Evolutionary conservation across 179 eudicot species (phyloP), one percentile per base, ranked within the genome.

Genomic region (Silene coronaria): DNA sequence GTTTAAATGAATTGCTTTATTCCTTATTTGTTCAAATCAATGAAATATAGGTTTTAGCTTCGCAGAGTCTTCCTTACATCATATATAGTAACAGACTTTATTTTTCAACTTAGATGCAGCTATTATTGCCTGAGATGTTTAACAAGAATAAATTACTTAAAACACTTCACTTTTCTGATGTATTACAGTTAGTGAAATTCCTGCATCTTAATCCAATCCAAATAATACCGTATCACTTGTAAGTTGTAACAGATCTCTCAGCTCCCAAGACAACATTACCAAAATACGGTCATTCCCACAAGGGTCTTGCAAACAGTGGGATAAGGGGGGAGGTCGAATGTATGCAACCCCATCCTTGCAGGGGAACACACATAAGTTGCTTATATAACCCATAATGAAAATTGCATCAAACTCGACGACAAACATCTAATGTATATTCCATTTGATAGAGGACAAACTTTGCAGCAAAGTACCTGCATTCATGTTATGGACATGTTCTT

Each of bases 401-500:
- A 55, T 55, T 55, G 21, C 59, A 55, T 55, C 59, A 55, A n/a
- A 55, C 59, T 10, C 62, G 46, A 36, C 2, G 34, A 51, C n/a
- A 58, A 79, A 42, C 32, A 16, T 45, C 42, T 23, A 8, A 21
- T 11, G 21, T 64, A 23, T 38, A 16, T 38, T 67, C 0, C 13
- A 28, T 60, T 16, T 71, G 14, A 27, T 57, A 73, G 48, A 58
- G n/a, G 72, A 68, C 38, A 64, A 51, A 61, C 51, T 12, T 19
- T 9, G 2, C 7, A 3, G 34, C 27, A 67, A 21, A 72, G 67
- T 85, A 94, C 97, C 98, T 84, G 94, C 79, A 84, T 72, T 80
- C 24, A 77, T 76, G 86, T 84, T 89, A 74, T 95, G 95, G 75
- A 88, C 67, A 82, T 95, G 97, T 78, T 95, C 99, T 80, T 86